Base-by-base conservation (phyloP, 331 rosid genomes). In the Cydonia oblonga region DNA sequence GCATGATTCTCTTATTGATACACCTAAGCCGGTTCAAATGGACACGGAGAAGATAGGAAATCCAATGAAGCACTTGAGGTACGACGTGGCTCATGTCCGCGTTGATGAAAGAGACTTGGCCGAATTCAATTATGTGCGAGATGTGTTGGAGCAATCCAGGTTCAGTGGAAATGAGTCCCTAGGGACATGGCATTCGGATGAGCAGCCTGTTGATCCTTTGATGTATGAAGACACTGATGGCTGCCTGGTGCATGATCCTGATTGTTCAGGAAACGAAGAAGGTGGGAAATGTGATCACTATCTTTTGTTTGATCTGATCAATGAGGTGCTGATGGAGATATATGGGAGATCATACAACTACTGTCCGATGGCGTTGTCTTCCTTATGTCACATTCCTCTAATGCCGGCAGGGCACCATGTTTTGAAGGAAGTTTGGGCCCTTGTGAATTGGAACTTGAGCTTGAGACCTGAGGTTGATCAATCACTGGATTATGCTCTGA, bases 241-340 rank as follows among this genome's bases (percentile, higher is more conserved):
- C 33, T 84, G 83, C 76, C 57, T 68, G 33, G 75, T 77, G n/a
- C 73, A 26, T 32, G 90, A 86, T 78, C 87, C 87, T 42, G 76
- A 86, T 58, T 78, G 89, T 74, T 72, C 84, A 25, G 83, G 87
- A 7, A 76, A 78, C 19, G 68, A 82, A 81, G 73, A 74, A 62
- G 86, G 24, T 29, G 85, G 81, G 6, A 74, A 81, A 10, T 86
- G 86, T 18, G 80, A 81, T 58, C 96, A 89, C 65, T 19, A 81
- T 38, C 88, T 88, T 60, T 58, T 92, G 68, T 92, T 92, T 86
- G 96, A 92, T 70, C 51, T 90, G 20, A 74, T 92, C 70, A 90
- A 92, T 70, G 97, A 92, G 54, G 92, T 86, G 14, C 70, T 92
- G 58, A 26, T 81, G 80, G 96, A 86, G 81, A 84, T 89, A 30